Evolutionary conservation across 352 stramenopile genomes (phyloP).

Genomic region (Phytophthora meadii): DNA sequence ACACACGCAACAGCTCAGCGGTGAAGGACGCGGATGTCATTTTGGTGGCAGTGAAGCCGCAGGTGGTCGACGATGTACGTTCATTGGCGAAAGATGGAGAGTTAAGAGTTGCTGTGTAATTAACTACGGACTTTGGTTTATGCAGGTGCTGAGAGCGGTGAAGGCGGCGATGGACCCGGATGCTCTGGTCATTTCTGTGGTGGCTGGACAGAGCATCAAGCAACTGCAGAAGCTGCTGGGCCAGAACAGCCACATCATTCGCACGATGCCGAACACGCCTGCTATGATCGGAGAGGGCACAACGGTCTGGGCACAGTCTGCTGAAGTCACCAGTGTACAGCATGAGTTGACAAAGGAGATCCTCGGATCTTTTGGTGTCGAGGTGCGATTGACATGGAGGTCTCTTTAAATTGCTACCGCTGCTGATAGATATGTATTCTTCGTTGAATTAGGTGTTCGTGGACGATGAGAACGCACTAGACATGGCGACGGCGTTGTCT

Average conservation of each 20-base stretch:
- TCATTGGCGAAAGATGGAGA: too few species aligned
- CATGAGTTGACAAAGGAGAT: constrained; percentile 85
- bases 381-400: constrained; percentile 43
- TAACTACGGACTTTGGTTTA: background rate
- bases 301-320: constrained; percentile 93
- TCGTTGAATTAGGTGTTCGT: constrained; percentile 81
- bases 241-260: constrained; percentile 83
- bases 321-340: constrained; percentile 78
- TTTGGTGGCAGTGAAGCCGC: constrained; percentile 94
- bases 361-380: constrained; percentile 91
- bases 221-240: constrained; percentile 66
- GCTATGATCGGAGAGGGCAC: constrained; percentile 95
- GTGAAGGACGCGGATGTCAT: constrained; percentile 91
- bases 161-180: constrained; percentile 59
- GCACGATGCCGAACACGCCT: constrained; percentile 97
- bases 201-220: constrained; percentile 85
- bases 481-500: constrained; percentile 95
- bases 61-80: constrained; percentile 90
- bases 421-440: constrained; percentile 4
- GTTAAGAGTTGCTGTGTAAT: background rate
- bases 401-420: background rate
- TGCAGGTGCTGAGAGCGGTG: constrained; percentile 73
- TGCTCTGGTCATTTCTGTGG: constrained; percentile 83
- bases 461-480: constrained; percentile 94
- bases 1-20: constrained; percentile 64